A percentile compares a stretch with the other conserved stretches of the same genome.
These are phyloP conservation scores for Yamadazyma sp. DNA, from an alignment of 1,139 yeast species.

Conservation along the genomic window DNA sequence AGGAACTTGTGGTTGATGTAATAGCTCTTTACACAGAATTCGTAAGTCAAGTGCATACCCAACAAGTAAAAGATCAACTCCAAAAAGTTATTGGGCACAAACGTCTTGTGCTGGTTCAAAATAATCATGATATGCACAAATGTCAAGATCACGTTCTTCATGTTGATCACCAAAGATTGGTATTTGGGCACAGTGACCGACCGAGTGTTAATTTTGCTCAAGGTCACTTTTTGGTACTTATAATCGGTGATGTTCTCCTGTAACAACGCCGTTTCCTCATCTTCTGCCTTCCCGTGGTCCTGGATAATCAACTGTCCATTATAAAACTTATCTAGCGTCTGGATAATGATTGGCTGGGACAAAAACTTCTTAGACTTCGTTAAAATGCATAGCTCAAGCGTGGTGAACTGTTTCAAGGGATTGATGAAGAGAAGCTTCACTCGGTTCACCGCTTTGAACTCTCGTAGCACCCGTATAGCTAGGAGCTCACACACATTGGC, in stretches of 20 bases:
- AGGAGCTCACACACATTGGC: constrained; percentile 57
- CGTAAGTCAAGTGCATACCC: constrained; percentile 38
- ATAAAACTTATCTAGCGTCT: constrained; percentile 53
- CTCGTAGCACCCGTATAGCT: constrained; percentile 53
- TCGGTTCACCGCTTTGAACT: constrained; percentile 45
- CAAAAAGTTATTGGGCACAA: constrained; percentile 10
- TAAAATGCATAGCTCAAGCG: constrained; percentile 55
- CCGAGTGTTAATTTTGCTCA: constrained; percentile 29
- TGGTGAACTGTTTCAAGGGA: constrained; percentile 46
- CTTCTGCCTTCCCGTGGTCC: constrained; percentile 19
- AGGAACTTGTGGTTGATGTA: constrained; percentile 43
- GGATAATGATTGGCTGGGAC: constrained; percentile 55
- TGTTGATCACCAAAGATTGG: constrained; percentile 42
- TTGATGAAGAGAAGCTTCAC: constrained; percentile 45
- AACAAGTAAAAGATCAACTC: constrained; percentile 35
- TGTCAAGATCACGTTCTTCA: constrained; percentile 35
- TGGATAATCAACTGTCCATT: constrained; percentile 46
- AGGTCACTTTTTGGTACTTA: constrained; percentile 29
- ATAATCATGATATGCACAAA: constrained; percentile 34
- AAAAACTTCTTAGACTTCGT: constrained; percentile 56
- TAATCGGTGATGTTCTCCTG: constrained; percentile 34
- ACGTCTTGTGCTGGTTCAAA: constrained; percentile 22
- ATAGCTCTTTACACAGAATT: constrained; percentile 37
- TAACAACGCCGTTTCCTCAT: constrained; percentile 28
- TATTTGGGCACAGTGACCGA: constrained; percentile 43